Conservation (phyloP, 2,329 filamentous ascomycete genomes). For the Rutstroemia sp. region DNA sequence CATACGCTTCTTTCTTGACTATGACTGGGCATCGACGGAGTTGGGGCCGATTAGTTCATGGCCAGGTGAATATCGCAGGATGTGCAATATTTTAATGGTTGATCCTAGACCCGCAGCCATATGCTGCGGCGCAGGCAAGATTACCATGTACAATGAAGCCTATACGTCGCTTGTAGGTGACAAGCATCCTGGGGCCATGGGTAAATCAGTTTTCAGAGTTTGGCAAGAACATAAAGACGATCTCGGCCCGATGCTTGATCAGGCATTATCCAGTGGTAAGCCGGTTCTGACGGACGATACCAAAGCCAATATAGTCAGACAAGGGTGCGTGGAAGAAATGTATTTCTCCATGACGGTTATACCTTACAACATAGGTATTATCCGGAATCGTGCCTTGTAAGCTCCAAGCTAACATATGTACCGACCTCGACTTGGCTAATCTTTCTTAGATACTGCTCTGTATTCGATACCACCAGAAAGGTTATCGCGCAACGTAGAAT, state of each 20-base stretch:
- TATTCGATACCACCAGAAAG: conserved; percentile 71
- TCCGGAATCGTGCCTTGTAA: conserved; percentile 17
- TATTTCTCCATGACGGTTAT: conserved; percentile 17
- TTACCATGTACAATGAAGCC: conserved; percentile 65
- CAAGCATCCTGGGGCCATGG: conserved; percentile 69
- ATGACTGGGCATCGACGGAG: conserved; percentile 37
- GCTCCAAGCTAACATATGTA: not conserved
- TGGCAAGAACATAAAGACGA: conserved; percentile 33
- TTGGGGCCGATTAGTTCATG: conserved; percentile 37
- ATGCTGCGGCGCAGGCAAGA: conserved; percentile 69
- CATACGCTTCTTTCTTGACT: conserved; percentile 25
- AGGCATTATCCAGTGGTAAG: conserved; percentile 13
- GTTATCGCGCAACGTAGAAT: conserved; percentile 71
- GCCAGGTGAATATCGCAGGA: conserved; percentile 62
- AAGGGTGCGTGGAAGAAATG: conserved; percentile 12
- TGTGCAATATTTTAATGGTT: conserved; percentile 81
- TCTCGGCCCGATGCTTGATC: conserved; percentile 25
- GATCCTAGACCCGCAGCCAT: conserved; percentile 67
- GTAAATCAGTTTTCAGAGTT: conserved; percentile 33
- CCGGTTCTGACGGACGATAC: too few species aligned
- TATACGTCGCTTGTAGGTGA: conserved; percentile 64
- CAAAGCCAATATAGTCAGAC: not conserved
- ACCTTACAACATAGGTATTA: conserved; percentile 14
- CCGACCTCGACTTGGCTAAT: not conserved
- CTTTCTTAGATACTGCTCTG: conserved; percentile 45